These are phyloP conservation scores for Trametes polyzona DNA, from an alignment of 1,284 basidiomycete species.

Conservation along the genomic window DNA sequence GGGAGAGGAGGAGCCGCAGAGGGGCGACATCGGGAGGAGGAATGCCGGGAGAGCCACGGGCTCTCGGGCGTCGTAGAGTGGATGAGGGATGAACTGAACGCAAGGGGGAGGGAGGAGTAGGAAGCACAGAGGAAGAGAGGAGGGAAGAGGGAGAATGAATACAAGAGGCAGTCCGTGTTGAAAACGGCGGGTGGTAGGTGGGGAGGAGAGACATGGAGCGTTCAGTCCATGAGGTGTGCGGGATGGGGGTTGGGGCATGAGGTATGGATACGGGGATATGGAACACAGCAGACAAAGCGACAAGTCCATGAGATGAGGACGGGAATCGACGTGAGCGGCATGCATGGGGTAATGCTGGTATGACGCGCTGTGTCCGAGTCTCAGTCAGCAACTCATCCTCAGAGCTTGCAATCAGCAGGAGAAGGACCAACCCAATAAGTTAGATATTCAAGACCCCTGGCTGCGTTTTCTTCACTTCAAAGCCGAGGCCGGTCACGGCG, in stretches of 20 bases:
- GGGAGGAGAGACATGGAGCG: constrained; percentile 6
- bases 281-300: constrained; percentile 24
- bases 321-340: constrained; percentile 17
- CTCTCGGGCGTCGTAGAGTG: constrained; percentile 20
- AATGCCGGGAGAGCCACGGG: constrained; percentile 23
- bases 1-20: neutral
- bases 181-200: neutral
- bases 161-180: constrained; percentile 20
- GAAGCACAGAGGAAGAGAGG: constrained; percentile 11
- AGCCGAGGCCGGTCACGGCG: constrained; percentile 15
- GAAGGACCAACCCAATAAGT: constrained; percentile 25
- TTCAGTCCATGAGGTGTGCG: constrained; percentile 9
- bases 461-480: constrained; percentile 18
- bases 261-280: constrained; percentile 17
- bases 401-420: neutral
- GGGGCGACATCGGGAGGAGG: neutral
- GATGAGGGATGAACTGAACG: constrained; percentile 20
- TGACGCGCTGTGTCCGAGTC: constrained; percentile 6
- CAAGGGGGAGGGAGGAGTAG: constrained; percentile 5
- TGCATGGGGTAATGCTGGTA: constrained; percentile 11
- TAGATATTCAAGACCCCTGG: constrained; percentile 26
- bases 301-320: constrained; percentile 22
- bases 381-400: neutral
- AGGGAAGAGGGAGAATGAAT: constrained; percentile 5
- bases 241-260: constrained; percentile 6